phyloP scores from a whole-genome alignment of 2,329 filamentous ascomycete species.

The Emergomyces africanus region DNA sequence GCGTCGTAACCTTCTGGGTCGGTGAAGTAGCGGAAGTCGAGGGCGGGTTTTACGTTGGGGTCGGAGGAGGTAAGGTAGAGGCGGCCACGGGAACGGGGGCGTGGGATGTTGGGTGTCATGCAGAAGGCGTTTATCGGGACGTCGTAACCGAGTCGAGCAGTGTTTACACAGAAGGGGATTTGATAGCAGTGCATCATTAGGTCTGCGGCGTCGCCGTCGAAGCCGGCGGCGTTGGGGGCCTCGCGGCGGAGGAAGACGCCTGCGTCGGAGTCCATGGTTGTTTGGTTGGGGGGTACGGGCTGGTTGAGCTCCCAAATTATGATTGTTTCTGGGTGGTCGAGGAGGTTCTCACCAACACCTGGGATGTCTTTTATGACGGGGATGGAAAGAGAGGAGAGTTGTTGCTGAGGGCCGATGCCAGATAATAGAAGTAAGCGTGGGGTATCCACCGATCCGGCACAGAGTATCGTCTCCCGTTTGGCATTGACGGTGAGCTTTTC shows the following conservation, averaged over 20 bases:
- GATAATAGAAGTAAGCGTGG: constrained; percentile 52
- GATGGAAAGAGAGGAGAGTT: constrained; percentile 40
- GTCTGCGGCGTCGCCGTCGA: constrained; percentile 65
- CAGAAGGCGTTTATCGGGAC: constrained; percentile 66
- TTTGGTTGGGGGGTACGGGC: constrained; percentile 65
- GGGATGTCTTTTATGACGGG: constrained; percentile 48
- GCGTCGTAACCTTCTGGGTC: constrained; percentile 77
- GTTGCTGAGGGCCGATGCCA: constrained; percentile 39
- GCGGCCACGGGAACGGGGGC: constrained; percentile 63
- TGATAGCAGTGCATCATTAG: constrained; percentile 98
- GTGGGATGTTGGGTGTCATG: constrained; percentile 86
- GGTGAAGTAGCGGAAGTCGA: constrained; percentile 85
- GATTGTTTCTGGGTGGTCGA: constrained; percentile 54
- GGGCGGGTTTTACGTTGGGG: constrained; percentile 63
- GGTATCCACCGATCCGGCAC: constrained; percentile 69
- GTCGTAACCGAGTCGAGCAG: constrained; percentile 62
- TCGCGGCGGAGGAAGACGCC: constrained; percentile 79
- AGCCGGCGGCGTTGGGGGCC: constrained; percentile 51
- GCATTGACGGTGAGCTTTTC: constrained; percentile 44
- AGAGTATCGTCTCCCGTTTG: constrained; percentile 65
- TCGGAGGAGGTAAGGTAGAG: constrained; percentile 66
- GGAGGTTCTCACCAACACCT: constrained; percentile 51
- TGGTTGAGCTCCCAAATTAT: constrained; percentile 70
- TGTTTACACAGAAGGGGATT: constrained; percentile 85
- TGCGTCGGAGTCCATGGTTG: constrained; percentile 83